A percentile compares a stretch with the other conserved stretches of the same genome.
phyloP scores from a whole-genome alignment of 805 yeast genomes.

The Metschnikowia drakensbergensis region DNA sequence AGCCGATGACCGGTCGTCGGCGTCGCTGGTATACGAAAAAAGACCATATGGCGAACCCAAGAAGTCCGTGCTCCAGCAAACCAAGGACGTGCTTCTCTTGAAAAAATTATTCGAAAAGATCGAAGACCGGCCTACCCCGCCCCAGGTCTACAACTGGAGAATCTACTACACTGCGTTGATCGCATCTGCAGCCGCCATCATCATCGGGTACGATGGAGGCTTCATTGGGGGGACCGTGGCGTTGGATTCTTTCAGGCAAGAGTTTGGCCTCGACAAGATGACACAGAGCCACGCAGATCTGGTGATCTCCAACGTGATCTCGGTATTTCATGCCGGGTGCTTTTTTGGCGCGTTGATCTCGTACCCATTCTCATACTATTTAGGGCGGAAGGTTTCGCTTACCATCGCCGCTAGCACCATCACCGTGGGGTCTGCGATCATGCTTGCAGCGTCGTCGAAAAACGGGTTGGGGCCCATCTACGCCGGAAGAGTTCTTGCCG shows the following conservation, averaged over 20 bases:
- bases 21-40: neutral
- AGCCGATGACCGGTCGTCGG: constrained; percentile 6
- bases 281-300: constrained; percentile 18
- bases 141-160: constrained; percentile 33
- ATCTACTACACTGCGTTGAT: constrained; percentile 33
- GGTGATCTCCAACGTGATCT: constrained; percentile 32
- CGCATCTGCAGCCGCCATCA: constrained; percentile 38
- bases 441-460: constrained; percentile 28
- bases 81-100: constrained; percentile 14
- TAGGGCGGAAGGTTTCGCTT: constrained; percentile 31
- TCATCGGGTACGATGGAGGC: constrained; percentile 41
- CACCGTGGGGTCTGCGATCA: constrained; percentile 35
- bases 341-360: constrained; percentile 38
- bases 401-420: constrained; percentile 30
- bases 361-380: constrained; percentile 34
- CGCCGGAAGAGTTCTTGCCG: constrained; percentile 36
- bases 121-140: constrained; percentile 40
- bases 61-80: constrained; percentile 8
- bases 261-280: constrained; percentile 29
- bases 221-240: constrained; percentile 41
- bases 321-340: constrained; percentile 40
- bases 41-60: constrained; percentile 1
- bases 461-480: constrained; percentile 35
- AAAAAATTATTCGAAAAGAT: constrained; percentile 26
- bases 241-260: constrained; percentile 27